Evolutionary conservation across 2,329 filamentous ascomycete species (phyloP).

Genomic region (Diaporthe nobilis): DNA sequence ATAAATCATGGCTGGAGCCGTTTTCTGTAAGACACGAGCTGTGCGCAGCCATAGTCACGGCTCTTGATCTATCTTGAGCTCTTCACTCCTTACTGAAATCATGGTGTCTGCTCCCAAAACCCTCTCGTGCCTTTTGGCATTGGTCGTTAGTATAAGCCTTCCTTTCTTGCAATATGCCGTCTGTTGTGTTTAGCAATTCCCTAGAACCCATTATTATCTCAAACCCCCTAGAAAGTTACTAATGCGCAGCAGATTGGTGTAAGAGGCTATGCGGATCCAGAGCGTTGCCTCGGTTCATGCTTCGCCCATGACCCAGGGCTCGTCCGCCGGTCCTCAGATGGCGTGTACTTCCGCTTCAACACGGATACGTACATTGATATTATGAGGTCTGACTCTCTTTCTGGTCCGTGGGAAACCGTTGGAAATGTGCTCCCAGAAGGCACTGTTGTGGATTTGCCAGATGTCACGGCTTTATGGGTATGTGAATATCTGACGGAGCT

Average conservation of each 20-base stretch:
- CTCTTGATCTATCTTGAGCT: neutral
- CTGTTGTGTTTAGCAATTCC: neutral
- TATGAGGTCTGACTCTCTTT: conserved; percentile 25
- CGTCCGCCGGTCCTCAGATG: conserved; percentile 40
- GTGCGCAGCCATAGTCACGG: neutral
- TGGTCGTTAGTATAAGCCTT: neutral
- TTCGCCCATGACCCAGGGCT: conserved; percentile 40
- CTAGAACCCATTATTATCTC: neutral
- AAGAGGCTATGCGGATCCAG: conserved; percentile 47
- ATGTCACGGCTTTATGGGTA: conserved; percentile 37
- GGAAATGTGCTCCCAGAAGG: conserved; percentile 38
- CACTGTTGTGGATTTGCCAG: conserved; percentile 28
- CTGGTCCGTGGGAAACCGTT: conserved; percentile 37
- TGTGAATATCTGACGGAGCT: neutral
- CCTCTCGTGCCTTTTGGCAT: conserved; percentile 12
- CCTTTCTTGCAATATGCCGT: neutral
- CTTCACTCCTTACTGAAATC: neutral
- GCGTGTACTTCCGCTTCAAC: conserved; percentile 50
- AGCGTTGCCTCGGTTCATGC: conserved; percentile 53
- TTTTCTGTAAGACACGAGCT: neutral
- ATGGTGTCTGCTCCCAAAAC: neutral
- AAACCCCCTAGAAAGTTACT: neutral
- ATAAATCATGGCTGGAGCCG: neutral
- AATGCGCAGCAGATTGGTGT: neutral
- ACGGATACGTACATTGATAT: conserved; percentile 58